Evolutionary conservation across 1,284 basidiomycete species (phyloP).

Genomic region (Trichosporon coremiiforme): DNA sequence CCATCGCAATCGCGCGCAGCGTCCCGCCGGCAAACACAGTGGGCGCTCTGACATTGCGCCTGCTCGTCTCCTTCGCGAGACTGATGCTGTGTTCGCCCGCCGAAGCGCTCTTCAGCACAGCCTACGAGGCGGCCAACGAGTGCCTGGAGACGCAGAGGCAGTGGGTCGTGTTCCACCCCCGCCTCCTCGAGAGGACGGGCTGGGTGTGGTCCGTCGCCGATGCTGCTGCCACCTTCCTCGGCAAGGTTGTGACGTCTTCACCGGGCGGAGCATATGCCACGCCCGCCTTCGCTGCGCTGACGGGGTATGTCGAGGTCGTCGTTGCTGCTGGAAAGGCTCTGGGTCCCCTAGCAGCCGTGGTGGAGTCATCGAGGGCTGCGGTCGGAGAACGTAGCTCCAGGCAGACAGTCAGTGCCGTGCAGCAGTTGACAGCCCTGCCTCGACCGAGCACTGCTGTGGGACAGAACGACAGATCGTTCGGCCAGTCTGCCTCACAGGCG

Average conservation of each 20-base stretch:
- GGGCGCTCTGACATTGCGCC: neutral
- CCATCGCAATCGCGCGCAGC: neutral
- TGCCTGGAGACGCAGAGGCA: neutral
- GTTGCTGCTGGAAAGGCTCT: neutral
- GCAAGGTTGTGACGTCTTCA: neutral
- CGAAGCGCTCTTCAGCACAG: constrained; percentile 1
- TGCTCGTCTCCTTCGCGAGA: neutral
- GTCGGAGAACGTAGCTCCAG: neutral
- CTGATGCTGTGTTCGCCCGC: neutral
- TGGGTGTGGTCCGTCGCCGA: neutral
- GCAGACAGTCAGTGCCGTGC: no score
- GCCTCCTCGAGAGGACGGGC: neutral
- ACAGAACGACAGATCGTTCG: no score
- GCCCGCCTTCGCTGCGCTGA: neutral
- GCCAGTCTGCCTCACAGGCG: no score
- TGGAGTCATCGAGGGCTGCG: neutral
- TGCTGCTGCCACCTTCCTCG: neutral
- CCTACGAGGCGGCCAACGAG: neutral
- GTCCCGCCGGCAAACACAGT: neutral
- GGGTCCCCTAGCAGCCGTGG: neutral
- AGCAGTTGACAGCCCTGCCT: no score
- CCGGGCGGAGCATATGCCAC: neutral
- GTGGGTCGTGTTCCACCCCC: constrained; percentile 7
- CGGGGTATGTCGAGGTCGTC: neutral
- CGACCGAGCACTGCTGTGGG: no score